Conservation (phyloP, 768 basidiomycete species). For the Candolleomyces efflorescens region DNA sequence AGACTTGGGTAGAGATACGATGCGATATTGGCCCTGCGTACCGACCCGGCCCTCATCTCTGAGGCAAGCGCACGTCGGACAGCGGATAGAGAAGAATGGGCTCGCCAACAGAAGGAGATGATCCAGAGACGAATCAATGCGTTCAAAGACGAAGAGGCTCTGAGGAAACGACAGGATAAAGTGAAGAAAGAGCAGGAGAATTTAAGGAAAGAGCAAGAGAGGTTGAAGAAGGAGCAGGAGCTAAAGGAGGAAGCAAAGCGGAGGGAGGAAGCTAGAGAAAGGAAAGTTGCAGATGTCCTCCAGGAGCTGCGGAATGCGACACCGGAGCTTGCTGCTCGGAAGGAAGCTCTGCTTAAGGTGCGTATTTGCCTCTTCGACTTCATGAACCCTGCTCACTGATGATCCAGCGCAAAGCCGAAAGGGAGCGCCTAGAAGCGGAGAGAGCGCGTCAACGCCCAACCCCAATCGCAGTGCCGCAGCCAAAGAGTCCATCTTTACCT, state of each 20-base stretch:
- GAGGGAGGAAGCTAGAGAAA: slow-evolving; percentile 25
- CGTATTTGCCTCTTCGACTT: not conserved
- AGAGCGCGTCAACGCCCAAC: not conserved
- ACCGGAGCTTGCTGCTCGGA: slow-evolving; percentile 61
- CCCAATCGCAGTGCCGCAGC: not conserved
- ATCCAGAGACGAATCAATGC: slow-evolving; percentile 8
- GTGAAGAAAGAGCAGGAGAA: not conserved
- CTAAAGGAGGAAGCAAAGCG: slow-evolving; percentile 9
- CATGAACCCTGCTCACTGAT: not conserved
- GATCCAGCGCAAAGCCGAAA: slow-evolving; percentile 27
- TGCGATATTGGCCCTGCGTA: not conserved
- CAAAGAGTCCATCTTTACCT: not conserved
- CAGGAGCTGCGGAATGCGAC: slow-evolving; percentile 49
- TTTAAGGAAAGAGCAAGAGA: not conserved
- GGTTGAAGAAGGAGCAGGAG: not conserved
- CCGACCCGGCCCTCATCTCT: slow-evolving; percentile 8
- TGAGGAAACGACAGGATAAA: not conserved
- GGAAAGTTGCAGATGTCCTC: slow-evolving; percentile 50
- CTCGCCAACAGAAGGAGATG: slow-evolving; percentile 8
- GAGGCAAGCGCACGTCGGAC: slow-evolving; percentile 10
- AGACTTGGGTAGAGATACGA: slow-evolving; percentile 5
- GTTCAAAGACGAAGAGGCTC: not conserved
- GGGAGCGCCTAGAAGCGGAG: slow-evolving; percentile 21
- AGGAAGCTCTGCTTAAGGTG: slow-evolving; percentile 49
- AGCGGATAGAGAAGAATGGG: slow-evolving; percentile 14